Evolutionary conservation across 202 grass and related monocot genomes (phyloP), one percentile per base, ranked within the genome.

Genomic region (Schoenoplectus tabernaemontani): DNA sequence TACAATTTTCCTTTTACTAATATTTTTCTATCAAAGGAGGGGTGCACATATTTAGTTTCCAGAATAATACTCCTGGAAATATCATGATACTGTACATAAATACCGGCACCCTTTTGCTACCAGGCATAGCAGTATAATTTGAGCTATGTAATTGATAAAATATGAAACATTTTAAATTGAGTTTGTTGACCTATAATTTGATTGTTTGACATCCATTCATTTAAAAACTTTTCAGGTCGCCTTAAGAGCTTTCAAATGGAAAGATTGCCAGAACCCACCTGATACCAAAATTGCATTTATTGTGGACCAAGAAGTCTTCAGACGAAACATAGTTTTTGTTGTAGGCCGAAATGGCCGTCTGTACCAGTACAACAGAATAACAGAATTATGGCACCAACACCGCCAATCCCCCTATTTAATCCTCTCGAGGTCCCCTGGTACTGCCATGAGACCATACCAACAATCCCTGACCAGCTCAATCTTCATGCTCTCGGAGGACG

Each of bases 311-410:
- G 95, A 98, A 77, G 67, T 89, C 9, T 89, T 95, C 59, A 86
- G 95, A 83, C 70, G 84, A 74, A 98, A 98, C 56, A 82, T 98
- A 76, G 69, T 98, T 34, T 94, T 98, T 13, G 85, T 82, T 17
- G 89, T 98, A 4, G 91, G 86, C 2, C 82, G 84, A 54, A 92
- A 98, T 13, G 86, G 86, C 9, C 80, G 83, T 60, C 61, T 98
- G 13, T 95, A 95, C 86, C 95, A 98, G 79, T 98, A 98, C 63
- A 98, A 98, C 91, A 89, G 86, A 62, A 85, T 98, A 82, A 98
- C 91, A 61, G 89, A 98, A 79, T 51, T 98, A 68, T 98, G 95
- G 95, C 95, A 98, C 83, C 64, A 73, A 74, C 95, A 94, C 69
- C 87, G 86, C 83, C 91, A 98, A 57, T 98, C 91, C 19, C 89